phyloP scores from a whole-genome alignment of 768 basidiomycete species.

The Lactarius psammicola region DNA sequence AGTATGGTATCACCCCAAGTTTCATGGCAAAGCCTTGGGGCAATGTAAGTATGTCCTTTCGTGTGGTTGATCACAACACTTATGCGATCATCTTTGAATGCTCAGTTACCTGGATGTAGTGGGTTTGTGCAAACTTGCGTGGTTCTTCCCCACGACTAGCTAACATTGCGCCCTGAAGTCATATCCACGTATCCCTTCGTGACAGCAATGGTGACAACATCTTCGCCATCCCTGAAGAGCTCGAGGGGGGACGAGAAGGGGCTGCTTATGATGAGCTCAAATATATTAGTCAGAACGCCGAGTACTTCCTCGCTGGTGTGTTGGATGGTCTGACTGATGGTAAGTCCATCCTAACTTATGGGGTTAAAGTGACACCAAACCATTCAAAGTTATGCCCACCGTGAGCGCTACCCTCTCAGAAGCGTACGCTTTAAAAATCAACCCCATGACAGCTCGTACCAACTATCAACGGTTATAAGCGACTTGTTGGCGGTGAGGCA shows the following conservation, averaged over 20 bases:
- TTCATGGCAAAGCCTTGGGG: slow-evolving; percentile 99
- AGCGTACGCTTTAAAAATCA: background rate
- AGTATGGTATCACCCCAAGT: slow-evolving; percentile 83
- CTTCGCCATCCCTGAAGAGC: slow-evolving; percentile 71
- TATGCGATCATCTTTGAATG: slow-evolving; percentile 5
- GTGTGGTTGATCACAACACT: background rate
- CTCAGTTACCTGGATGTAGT: slow-evolving; percentile 89
- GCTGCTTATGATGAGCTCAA: slow-evolving; percentile 81
- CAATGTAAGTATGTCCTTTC: slow-evolving; percentile 48
- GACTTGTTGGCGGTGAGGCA: slow-evolving; percentile 87
- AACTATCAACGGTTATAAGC: slow-evolving; percentile 96
- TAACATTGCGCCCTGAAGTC: slow-evolving; percentile 43
- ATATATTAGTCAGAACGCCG: slow-evolving; percentile 77
- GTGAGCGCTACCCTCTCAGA: slow-evolving; percentile 8
- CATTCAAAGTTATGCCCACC: slow-evolving; percentile 26
- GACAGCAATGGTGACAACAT: slow-evolving; percentile 67
- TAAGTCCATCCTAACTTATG: slow-evolving; percentile 38
- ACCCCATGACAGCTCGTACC: slow-evolving; percentile 60
- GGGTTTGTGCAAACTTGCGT: slow-evolving; percentile 52
- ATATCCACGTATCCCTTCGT: slow-evolving; percentile 88
- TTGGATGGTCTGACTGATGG: slow-evolving; percentile 88
- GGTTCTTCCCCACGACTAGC: slow-evolving; percentile 5
- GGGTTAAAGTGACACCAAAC: background rate
- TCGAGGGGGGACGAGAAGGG: slow-evolving; percentile 58
- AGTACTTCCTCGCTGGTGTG: slow-evolving; percentile 94